phyloP scores from a whole-genome alignment of 2,329 filamentous ascomycete species.

The Calonectria hongkongensis region DNA sequence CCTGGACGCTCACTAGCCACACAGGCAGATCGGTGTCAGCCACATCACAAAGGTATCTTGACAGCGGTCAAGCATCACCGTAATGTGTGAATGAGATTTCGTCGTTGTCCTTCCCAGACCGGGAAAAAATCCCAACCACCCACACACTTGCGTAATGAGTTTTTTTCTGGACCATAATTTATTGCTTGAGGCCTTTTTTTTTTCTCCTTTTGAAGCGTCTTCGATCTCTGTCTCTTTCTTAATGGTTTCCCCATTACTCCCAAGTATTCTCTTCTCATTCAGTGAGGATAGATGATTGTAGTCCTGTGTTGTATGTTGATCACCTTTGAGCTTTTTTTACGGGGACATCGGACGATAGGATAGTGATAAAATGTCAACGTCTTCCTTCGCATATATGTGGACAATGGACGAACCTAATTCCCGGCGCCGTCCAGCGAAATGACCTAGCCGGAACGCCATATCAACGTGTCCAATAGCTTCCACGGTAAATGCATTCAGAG shows the following conservation, averaged over 20 bases:
- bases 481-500: neutral
- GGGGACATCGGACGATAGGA: neutral
- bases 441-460: neutral
- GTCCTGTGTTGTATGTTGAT: neutral
- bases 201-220: too few species aligned
- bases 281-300: too few species aligned
- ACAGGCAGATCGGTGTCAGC: neutral
- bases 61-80: neutral
- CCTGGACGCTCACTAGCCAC: slow-evolving; percentile 27
- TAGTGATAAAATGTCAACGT: neutral
- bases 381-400: neutral
- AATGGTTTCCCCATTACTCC: too few species aligned
- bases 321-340: neutral
- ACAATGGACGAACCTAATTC: neutral
- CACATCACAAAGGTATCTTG: neutral
- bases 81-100: too few species aligned
- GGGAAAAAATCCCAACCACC: too few species aligned
- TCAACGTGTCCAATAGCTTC: neutral
- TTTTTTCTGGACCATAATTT: too few species aligned
- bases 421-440: neutral
- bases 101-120: too few species aligned
- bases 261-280: too few species aligned
- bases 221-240: too few species aligned
- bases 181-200: too few species aligned
- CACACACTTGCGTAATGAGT: too few species aligned